A percentile compares a stretch with the other conserved stretches of the same genome.
Conservation (phyloP, 805 yeast species). For the Dipodascus albidus region DNA sequence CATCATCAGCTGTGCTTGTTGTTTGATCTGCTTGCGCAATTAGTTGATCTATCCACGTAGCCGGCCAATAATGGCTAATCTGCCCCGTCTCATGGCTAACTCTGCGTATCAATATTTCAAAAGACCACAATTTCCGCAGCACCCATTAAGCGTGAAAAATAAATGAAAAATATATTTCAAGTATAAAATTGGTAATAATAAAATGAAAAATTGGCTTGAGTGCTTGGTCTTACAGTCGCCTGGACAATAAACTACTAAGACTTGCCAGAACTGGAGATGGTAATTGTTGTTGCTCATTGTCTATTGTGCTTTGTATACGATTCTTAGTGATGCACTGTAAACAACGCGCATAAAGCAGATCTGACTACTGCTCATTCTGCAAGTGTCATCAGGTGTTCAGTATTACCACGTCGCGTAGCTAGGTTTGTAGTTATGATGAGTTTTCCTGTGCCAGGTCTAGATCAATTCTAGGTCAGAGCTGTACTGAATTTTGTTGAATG, state of each 20-base stretch:
- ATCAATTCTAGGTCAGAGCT: no score
- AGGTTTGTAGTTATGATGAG: neutral
- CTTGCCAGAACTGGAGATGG: neutral
- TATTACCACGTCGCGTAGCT: no score
- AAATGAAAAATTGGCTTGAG: neutral
- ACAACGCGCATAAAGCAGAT: neutral
- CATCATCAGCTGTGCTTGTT: neutral
- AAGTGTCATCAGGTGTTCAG: neutral
- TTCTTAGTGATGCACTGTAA: neutral
- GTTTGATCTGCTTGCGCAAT: neutral
- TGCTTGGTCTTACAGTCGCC: no score
- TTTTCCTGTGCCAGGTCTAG: no score
- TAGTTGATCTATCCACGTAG: no score
- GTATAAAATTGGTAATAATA: neutral
- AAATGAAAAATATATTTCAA: no score
- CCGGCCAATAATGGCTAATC: neutral
- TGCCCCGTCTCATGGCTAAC: neutral
- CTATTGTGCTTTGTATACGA: no score
- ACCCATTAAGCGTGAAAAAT: no score
- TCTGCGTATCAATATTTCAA: neutral
- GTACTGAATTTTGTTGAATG: no score
- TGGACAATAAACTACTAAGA: neutral
- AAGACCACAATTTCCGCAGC: neutral
- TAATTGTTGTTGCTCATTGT: no score
- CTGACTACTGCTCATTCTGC: neutral